phyloP scores from a whole-genome alignment of 2,329 filamentous ascomycete genomes.

The Penicillium sp. region DNA sequence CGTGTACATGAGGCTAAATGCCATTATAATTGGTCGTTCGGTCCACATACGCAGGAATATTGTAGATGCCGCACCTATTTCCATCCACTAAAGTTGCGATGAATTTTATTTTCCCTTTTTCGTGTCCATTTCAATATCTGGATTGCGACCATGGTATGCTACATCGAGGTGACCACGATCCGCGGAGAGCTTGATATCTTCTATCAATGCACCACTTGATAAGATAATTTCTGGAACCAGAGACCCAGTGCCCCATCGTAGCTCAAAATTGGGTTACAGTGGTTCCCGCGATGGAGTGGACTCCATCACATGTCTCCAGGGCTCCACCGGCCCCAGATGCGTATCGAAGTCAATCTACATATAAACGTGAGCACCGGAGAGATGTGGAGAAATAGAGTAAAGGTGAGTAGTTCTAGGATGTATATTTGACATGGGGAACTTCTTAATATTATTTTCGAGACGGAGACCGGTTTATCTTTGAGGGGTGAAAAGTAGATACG shows the following conservation, averaged over 20 bases:
- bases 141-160: neutral
- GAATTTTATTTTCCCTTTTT: neutral
- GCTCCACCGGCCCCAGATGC: slow-evolving; percentile 21
- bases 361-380: neutral
- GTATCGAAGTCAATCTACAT: neutral
- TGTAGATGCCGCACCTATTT: neutral
- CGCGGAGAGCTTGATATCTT: neutral
- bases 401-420: neutral
- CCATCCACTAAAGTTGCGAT: neutral
- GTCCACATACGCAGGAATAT: neutral
- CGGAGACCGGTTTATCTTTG: neutral
- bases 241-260: slow-evolving; percentile 17
- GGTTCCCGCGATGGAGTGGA: slow-evolving; percentile 15
- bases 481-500: neutral
- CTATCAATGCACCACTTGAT: neutral
- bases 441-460: neutral
- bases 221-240: slow-evolving; percentile 5
- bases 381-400: neutral
- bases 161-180: neutral
- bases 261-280: slow-evolving; percentile 9
- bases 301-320: neutral
- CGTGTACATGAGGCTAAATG: neutral
- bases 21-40: neutral
- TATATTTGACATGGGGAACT: neutral
- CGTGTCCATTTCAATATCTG: neutral